A percentile compares a stretch with the other conserved stretches of the same genome.
Evolutionary conservation across 2,329 filamentous ascomycete species (phyloP).

Genomic region (Verruconis gallopava): DNA sequence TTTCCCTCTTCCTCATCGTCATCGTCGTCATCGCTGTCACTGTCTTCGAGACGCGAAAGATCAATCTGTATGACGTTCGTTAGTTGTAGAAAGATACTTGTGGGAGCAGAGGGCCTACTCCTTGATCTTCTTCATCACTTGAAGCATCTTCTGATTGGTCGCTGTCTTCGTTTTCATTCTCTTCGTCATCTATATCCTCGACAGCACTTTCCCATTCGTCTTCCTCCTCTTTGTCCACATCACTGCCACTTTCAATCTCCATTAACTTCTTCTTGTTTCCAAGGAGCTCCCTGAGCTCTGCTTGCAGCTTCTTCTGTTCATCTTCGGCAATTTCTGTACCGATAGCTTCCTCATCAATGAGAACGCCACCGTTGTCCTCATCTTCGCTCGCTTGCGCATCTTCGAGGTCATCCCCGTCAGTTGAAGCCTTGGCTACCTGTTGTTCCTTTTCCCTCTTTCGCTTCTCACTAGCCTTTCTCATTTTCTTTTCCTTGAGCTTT

Average conservation of each 20-base stretch:
- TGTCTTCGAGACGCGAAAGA: background rate
- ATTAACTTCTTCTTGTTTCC: background rate
- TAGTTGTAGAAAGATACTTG: too few relatives aligned
- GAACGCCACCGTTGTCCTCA: background rate
- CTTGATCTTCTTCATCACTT: background rate
- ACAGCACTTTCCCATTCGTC: conserved; percentile 25
- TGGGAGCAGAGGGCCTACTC: background rate
- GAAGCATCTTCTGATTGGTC: too few relatives aligned
- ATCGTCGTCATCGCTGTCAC: background rate
- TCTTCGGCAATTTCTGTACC: background rate
- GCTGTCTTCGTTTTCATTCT: conserved; percentile 2
- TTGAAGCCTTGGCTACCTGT: background rate
- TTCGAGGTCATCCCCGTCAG: background rate
- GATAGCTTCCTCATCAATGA: background rate
- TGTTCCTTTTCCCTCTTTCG: background rate
- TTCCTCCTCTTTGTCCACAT: conserved; percentile 20
- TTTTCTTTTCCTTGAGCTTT: background rate
- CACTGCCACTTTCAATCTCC: conserved; percentile 10
- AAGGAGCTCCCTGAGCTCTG: background rate
- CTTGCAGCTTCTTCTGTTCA: background rate
- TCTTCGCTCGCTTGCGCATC: conserved; percentile 7
- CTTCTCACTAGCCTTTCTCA: background rate
- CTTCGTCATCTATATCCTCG: conserved; percentile 18
- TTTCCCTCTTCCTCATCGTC: background rate
- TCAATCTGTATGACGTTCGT: background rate